Percentiles rank a stretch among this genome's conserved stretches.
These are phyloP conservation scores for Fusarium poae DNA, from an alignment of 2,329 filamentous ascomycete species.

Conservation along the genomic window DNA sequence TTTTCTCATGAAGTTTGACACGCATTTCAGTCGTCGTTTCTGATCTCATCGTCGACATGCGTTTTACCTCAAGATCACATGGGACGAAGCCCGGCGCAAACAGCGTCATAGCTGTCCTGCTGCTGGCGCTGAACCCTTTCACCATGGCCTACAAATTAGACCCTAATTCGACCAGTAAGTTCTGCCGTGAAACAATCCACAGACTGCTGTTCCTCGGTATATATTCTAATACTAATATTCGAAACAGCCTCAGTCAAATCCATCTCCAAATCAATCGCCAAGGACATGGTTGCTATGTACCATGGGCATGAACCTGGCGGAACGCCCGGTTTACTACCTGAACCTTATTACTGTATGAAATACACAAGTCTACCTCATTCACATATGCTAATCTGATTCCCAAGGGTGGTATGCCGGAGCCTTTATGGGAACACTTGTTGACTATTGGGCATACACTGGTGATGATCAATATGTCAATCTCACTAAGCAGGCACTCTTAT, in stretches of 20 bases:
- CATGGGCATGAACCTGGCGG: slow-evolving; percentile 63
- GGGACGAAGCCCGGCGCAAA: slow-evolving; percentile 32
- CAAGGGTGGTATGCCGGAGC: slow-evolving; percentile 80
- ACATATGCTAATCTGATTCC: slow-evolving; percentile 14
- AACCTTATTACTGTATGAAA: slow-evolving; percentile 67
- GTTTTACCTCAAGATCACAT: slow-evolving; percentile 20
- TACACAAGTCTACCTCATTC: background rate
- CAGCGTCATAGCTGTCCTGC: slow-evolving; percentile 41
- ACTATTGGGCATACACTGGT: slow-evolving; percentile 88
- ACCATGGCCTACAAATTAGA: slow-evolving; percentile 55
- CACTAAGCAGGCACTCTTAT: slow-evolving; percentile 75
- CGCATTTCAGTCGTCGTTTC: slow-evolving; percentile 20
- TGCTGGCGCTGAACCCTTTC: slow-evolving; percentile 47
- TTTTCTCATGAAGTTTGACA: slow-evolving; percentile 39
- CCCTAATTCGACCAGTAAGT: slow-evolving; percentile 54
- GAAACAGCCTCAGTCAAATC: slow-evolving; percentile 63
- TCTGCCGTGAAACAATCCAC: slow-evolving; percentile 8
- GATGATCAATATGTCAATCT: slow-evolving; percentile 79
- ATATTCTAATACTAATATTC: slow-evolving; percentile 9
- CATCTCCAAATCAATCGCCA: slow-evolving; percentile 64
- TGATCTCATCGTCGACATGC: slow-evolving; percentile 46
- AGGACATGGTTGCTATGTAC: slow-evolving; percentile 62
- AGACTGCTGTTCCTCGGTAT: background rate
- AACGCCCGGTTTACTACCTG: slow-evolving; percentile 64
- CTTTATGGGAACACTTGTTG: slow-evolving; percentile 77